Percentiles rank a stretch among this genome's conserved stretches.
phyloP scores from a whole-genome alignment of 805 yeast genomes.

The Kockiozyma suomiensis region DNA sequence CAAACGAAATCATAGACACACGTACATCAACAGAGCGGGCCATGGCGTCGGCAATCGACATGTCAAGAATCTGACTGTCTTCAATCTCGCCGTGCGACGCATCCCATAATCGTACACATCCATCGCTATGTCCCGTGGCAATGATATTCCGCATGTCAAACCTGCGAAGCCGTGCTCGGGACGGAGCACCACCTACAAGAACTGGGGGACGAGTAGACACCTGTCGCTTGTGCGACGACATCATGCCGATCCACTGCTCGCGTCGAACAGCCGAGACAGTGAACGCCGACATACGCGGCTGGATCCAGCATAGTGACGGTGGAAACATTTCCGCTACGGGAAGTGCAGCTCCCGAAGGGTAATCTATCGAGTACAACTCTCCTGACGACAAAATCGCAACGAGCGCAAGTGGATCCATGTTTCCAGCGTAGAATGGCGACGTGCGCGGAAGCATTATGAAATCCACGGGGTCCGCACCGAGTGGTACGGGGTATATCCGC shows the following conservation, averaged over 20 bases:
- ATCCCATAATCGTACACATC: conserved; percentile 79
- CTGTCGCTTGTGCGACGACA: conserved; percentile 47
- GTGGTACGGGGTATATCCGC: conserved; percentile 58
- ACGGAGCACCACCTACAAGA: conserved; percentile 80
- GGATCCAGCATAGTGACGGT: conserved; percentile 74
- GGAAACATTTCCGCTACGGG: conserved; percentile 69
- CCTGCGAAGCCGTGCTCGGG: conserved; percentile 51
- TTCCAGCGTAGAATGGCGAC: conserved; percentile 79
- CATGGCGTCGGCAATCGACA: conserved; percentile 56
- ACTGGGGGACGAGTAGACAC: conserved; percentile 43
- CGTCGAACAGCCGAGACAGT: conserved; percentile 60
- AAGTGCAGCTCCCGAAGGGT: conserved; percentile 57
- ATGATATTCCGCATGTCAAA: conserved; percentile 59
- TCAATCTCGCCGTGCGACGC: conserved; percentile 71
- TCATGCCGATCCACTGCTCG: conserved; percentile 78
- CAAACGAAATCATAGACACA: conserved; percentile 66
- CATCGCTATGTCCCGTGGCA: conserved; percentile 82
- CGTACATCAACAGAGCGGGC: conserved; percentile 50
- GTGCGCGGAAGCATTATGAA: conserved; percentile 59
- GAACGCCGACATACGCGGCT: conserved; percentile 67
- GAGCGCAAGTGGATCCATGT: conserved; percentile 71
- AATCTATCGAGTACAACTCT: conserved; percentile 61
- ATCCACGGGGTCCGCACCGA: conserved; percentile 47
- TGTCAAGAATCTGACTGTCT: conserved; percentile 60
- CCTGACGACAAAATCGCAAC: conserved; percentile 65